Base-by-base conservation (phyloP, 805 yeast species). In the Yarrowia keelungensis region DNA sequence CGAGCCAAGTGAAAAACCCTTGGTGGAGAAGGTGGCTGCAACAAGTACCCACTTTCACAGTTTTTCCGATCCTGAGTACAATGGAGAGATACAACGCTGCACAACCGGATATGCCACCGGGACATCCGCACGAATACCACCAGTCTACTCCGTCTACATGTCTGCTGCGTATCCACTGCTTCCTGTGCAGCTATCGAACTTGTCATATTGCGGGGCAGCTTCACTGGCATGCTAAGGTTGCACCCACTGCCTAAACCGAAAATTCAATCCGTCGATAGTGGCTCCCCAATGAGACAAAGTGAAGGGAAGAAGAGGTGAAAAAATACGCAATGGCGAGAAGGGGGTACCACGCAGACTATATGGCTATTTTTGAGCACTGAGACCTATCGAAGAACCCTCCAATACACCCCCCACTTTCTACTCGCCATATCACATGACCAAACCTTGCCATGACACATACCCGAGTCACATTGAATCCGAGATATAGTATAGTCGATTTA, bases 391-490 rank as follows among this genome's bases (percentile, higher is more conserved):
- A 26, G 7, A 26, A 26, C 32, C 32, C 32, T 5, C 32, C 32
- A 26, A 38, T 38, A 38, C 11, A 5, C 10, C 39, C 39, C 39
- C 39, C 32, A 26, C 32, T 26, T 26, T 3, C 32, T 26, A 56
- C 42, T 59, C 65, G 65, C 51, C 47, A 59, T 59, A 59, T 59
- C 65, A 59, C 65, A 47, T 59, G 65, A 59, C 16, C 16, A 19
- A 59, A 59, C 51, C 65, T 45, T 59, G 51, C 35, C 51, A 16
- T 59, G 65, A 59, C 51, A 43, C 50, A 59, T 59, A 59, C 65
- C 65, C 65, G 65, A 59, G 65, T 59, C 65, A 59, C 51, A 43
- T 45, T 59, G 65, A 10, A 19, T 32, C 64, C 41, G 46, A 14
- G 65, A 42, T 43, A 59, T 59, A 43, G 65, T n/a, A 58, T 14